A percentile compares a stretch with the other conserved stretches of the same genome.
Evolutionary conservation across 345 rosid species (phyloP).

Genomic region (Eucalyptus brandiana): DNA sequence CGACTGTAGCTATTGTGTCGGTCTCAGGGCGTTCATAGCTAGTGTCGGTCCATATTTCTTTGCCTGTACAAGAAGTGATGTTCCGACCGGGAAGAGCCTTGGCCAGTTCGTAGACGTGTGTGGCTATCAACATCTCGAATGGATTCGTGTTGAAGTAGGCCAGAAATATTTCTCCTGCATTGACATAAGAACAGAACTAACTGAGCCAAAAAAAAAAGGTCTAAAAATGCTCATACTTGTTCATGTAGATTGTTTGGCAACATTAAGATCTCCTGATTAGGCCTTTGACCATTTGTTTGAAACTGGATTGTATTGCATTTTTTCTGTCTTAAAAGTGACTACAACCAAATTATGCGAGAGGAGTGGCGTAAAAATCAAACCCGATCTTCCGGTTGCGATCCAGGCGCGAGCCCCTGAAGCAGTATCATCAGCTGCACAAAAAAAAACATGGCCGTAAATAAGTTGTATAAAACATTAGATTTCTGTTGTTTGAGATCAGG

Average conservation of each 20-base stretch:
- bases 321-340: not conserved
- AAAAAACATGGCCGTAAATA: not conserved
- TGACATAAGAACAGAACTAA: not conserved
- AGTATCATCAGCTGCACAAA: conserved; percentile 5
- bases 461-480: not conserved
- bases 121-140: conserved; percentile 27
- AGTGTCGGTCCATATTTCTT: conserved; percentile 60
- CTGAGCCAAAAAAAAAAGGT: not conserved
- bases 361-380: not conserved
- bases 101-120: conserved; percentile 35
- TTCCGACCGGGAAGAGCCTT: conserved; percentile 25
- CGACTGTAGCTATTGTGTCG: conserved; percentile 17
- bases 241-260: not conserved
- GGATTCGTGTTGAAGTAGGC: conserved; percentile 47
- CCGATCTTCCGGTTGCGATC: conserved; percentile 78
- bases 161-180: conserved; percentile 35
- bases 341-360: not conserved
- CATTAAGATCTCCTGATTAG: not conserved
- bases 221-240: not conserved
- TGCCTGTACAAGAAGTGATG: not conserved
- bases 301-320: not conserved
- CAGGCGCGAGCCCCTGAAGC: conserved; percentile 60
- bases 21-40: not conserved
- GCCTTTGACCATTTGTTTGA: not conserved
- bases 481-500: not conserved